Evolutionary conservation across 2,329 filamentous ascomycete species (phyloP), one percentile per base, ranked within the genome.

Genomic region (Shiraia sp.): DNA sequence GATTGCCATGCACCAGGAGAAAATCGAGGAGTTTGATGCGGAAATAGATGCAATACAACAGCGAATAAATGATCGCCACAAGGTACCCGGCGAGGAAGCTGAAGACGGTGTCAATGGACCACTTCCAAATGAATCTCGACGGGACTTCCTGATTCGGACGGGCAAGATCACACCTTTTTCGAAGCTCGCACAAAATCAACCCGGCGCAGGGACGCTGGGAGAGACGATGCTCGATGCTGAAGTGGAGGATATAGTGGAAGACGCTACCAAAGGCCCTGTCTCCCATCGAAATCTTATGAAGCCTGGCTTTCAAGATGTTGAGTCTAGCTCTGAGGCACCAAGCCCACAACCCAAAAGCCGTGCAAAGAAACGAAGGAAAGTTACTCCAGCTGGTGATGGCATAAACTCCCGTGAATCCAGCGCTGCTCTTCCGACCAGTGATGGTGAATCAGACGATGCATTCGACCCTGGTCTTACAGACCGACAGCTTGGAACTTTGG

Each of bases 151-250:
- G 32, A 93, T 99, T 34, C 84, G 93, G 19, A 99, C 92, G 0
- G 93, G 93, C 47, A 97, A 97, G 72, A 97, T 99, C 55, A 99
- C 93, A 0, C 93, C 93, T 0, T 99, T 99, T 61, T 88, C 90
- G 6, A 88, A 86, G 50, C 80, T 95, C 56, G 83, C 81, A 10
- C 77, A 81, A n/a, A 73, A 83, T 2, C 75, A 81, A 19, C 82
- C 79, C 3, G 77, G 83, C 2, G 78, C 85, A 31, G 86, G 86
- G 2, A 85, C 85, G 45, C 75, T 96, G 12, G 86, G 87, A 9
- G 85, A 91, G 59, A 86, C 85, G 2, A 79, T 96, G 44, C 74
- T 91, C 10, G 88, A 95, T 63, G 90, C 88, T 0, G 90, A 96
- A 62, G 86, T 90, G 42, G 87, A 87, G 37, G 69, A 69, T 4